phyloP scores from a whole-genome alignment of 1,139 yeast species.

The Debaryomycetaceae sp. region DNA sequence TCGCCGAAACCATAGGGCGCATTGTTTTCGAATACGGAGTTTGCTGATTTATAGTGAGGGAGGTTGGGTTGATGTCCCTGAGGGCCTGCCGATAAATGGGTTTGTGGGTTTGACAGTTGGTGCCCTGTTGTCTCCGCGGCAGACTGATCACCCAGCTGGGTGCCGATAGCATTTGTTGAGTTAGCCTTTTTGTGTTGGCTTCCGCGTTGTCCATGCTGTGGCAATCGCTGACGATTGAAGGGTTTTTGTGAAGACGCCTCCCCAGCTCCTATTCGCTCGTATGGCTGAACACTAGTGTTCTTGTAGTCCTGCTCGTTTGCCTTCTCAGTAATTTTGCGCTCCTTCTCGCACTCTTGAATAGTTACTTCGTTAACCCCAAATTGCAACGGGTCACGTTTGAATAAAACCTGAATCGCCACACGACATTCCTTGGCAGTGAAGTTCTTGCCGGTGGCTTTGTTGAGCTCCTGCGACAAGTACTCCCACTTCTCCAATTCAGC shows the following conservation, averaged over 20 bases:
- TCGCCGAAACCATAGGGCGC: constrained; percentile 8
- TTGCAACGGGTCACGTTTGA: constrained; percentile 51
- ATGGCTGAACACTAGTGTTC: constrained; percentile 8
- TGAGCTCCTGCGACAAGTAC: constrained; percentile 57
- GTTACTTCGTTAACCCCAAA: constrained; percentile 54
- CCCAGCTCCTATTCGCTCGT: too few relatives aligned
- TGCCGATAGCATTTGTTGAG: too few relatives aligned
- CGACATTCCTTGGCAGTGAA: constrained; percentile 55
- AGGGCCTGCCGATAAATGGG: neutral
- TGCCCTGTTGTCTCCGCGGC: neutral
- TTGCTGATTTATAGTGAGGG: constrained; percentile 7
- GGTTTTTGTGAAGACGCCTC: constrained; percentile 6
- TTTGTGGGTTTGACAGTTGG: neutral
- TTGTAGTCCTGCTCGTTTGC: constrained; percentile 24
- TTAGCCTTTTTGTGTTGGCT: neutral
- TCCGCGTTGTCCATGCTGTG: too few relatives aligned
- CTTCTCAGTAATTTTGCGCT: constrained; percentile 34
- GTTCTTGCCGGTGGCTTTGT: constrained; percentile 53
- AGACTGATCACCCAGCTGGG: neutral
- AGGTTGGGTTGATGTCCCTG: constrained; percentile 4
- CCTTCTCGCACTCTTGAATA: constrained; percentile 34
- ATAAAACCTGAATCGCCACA: constrained; percentile 48
- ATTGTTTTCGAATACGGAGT: constrained; percentile 8
- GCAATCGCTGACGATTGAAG: constrained; percentile 7
- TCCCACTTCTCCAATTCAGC: constrained; percentile 74